Percentiles rank a stretch among this genome's conserved stretches.
Evolutionary conservation across 345 rosid species (phyloP).

Genomic region (Rhodamnia rubescens): DNA sequence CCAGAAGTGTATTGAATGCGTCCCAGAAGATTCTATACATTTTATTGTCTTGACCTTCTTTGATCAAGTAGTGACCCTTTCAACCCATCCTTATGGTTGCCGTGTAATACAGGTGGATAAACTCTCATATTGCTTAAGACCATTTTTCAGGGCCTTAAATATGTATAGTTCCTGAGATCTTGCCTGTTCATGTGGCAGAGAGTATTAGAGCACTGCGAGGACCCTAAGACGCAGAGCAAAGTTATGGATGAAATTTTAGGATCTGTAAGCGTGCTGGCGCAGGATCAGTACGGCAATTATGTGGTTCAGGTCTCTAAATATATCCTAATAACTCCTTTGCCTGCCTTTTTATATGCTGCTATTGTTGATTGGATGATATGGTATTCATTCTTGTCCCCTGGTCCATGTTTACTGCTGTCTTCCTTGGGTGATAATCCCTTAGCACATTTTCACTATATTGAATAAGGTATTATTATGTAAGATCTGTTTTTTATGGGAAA

Average conservation of each 20-base stretch:
- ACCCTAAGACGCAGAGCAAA: constrained; percentile 29
- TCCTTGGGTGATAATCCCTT: neutral
- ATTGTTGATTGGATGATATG: neutral
- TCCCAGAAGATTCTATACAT: constrained; percentile 42
- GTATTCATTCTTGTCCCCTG: neutral
- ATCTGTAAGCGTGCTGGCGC: constrained; percentile 50
- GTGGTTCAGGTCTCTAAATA: constrained; percentile 40
- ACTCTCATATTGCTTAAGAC: neutral
- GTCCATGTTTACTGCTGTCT: neutral
- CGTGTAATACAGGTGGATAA: constrained; percentile 48
- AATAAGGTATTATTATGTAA: neutral
- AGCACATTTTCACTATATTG: neutral
- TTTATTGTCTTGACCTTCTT: constrained; percentile 38
- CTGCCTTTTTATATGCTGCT: neutral
- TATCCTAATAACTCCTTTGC: neutral
- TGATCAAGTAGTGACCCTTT: constrained; percentile 43
- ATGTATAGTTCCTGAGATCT: neutral
- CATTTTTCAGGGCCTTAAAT: neutral
- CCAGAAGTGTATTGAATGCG: constrained; percentile 64
- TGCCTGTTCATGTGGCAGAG: constrained; percentile 24
- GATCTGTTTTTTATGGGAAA: neutral
- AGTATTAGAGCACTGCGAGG: constrained; percentile 48
- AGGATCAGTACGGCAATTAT: constrained; percentile 65
- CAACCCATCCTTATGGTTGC: constrained; percentile 65
- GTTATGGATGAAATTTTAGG: constrained; percentile 59